Base-by-base conservation (phyloP, 2,329 filamentous ascomycete species). In the Rugonectria rugulosa region DNA sequence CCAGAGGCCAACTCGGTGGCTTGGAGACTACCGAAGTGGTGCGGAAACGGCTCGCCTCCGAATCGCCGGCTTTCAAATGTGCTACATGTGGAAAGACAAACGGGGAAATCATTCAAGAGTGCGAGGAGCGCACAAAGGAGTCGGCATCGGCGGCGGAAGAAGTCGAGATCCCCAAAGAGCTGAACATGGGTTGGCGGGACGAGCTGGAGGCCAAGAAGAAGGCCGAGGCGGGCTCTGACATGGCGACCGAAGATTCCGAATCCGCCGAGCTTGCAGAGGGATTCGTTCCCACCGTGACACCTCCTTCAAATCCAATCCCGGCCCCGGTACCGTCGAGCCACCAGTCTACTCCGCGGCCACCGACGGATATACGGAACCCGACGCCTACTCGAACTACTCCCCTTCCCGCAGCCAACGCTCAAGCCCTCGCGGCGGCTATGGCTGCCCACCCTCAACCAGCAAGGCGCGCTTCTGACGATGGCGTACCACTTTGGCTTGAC, bases 1-100 rank as follows among this genome's bases (percentile, higher is more conserved):
- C 90, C 8, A 86, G 85, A 65, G 95, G 95, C 1, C 95, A 98
- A 77, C 79, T 99, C 2, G 95, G 95, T 11, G 95, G 95, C 0
- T 80, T 98, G 66, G 93, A 97, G 62, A 88, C 88, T 4, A 84
- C 79, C 21, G 87, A 88, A 15, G 81, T 80, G 5, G 85, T 90
- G 45, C 80, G 94, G 50, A 81, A 81, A 66, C 78, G 83, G 40
- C 83, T 95, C 66, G 95, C 95, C 5, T 77, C 70, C 41, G 85
- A 89, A 67, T 92, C 87, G 57, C 73, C 74, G 1, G 69, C 64
- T 1, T 97, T 87, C 82, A 83, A 76, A 48, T 98, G 95, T 73
- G 70, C 79, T 1, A 81, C 78, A 0, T 98, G 94, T 71, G 87
- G 75, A 15, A 87, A 82, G 74, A 82, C 79, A 9, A 96, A 96